These are phyloP conservation scores for Gossypium rotundifolium DNA, from an alignment of 345 rosid species.

Conservation along the genomic window DNA sequence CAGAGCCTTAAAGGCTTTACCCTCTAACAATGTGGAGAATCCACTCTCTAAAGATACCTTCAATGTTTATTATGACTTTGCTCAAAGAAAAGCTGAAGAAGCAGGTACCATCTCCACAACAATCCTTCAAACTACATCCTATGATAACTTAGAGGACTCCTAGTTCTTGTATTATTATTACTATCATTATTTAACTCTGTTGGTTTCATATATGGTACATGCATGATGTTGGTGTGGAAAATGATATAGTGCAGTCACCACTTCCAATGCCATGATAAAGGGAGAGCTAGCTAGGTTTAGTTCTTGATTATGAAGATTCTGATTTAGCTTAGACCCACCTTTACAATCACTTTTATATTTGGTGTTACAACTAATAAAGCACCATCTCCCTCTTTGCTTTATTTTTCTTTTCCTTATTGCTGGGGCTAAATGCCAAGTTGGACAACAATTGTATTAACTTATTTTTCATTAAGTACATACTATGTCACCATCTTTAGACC, in stretches of 20 bases:
- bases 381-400: neutral
- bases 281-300: neutral
- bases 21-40: conserved; percentile 31
- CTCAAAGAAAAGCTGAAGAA: conserved; percentile 92
- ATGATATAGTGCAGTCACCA: neutral
- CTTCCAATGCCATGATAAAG: conserved; percentile 12
- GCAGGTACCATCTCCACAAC: conserved; percentile 46
- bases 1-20: conserved; percentile 48
- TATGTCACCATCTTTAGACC: too few relatives aligned
- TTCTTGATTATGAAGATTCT: conserved; percentile 1
- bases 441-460: neutral
- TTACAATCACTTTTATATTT: neutral
- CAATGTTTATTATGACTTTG: conserved; percentile 60
- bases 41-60: conserved; percentile 40
- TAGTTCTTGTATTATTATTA: neutral
- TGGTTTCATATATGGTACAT: neutral
- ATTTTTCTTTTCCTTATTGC: neutral
- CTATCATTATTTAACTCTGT: too few relatives aligned
- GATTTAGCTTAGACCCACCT: neutral
- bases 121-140: neutral
- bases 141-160: neutral
- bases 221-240: conserved; percentile 9
- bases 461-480: neutral
- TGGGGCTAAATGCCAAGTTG: neutral
- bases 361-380: neutral